These are phyloP conservation scores for Fraxinus nigra DNA, from an alignment of 305 asterid species.

Conservation along the genomic window DNA sequence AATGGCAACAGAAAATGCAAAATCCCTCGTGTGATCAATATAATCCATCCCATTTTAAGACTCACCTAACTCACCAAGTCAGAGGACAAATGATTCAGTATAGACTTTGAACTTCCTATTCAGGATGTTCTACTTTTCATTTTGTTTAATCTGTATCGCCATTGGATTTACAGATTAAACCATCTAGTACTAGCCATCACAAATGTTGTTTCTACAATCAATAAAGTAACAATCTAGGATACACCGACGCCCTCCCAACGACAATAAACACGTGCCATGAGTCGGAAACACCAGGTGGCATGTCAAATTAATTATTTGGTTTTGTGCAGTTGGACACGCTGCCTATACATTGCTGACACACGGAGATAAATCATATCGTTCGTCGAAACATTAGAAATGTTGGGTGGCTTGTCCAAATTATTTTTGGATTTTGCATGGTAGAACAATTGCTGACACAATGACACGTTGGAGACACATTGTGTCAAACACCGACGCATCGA, in stretches of 20 bases:
- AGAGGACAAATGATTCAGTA: constrained; percentile 13
- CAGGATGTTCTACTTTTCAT: constrained; percentile 1
- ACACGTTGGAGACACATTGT: not conserved
- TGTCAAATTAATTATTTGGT: not conserved
- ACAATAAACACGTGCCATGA: not conserved
- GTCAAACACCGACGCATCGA: not conserved
- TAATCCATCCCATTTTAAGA: not conserved
- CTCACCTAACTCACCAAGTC: not conserved
- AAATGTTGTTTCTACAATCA: not conserved
- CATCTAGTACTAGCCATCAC: not conserved
- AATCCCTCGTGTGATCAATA: not conserved
- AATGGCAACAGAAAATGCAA: constrained; percentile 9
- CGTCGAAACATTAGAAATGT: not conserved
- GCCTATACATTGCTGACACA: not conserved
- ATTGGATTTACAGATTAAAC: not conserved
- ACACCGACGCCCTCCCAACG: not conserved
- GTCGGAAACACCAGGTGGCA: not conserved
- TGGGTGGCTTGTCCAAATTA: not conserved
- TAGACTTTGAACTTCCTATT: not conserved
- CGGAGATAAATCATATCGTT: not conserved
- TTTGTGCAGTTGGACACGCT: not conserved
- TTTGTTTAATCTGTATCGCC: not conserved
- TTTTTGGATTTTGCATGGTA: not conserved
- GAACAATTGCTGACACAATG: not conserved
- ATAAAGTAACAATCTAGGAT: not conserved